phyloP scores from a whole-genome alignment of 2,329 filamentous ascomycete genomes.

The Paracoccidioides brasiliensis region DNA sequence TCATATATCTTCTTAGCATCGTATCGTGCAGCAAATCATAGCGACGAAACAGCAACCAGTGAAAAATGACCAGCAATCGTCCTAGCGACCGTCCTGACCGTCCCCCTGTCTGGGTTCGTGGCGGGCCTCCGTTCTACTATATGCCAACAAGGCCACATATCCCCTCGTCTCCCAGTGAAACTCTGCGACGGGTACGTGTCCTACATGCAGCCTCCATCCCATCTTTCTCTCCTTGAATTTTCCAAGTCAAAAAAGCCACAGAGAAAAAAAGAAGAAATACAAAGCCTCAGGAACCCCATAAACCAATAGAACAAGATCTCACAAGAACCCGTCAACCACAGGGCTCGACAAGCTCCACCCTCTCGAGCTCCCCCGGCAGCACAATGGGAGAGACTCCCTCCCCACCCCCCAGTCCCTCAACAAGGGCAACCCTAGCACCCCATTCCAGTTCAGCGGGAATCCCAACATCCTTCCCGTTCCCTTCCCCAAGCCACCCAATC shows the following conservation, averaged over 20 bases:
- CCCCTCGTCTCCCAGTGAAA: not conserved
- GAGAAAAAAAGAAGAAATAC: not conserved
- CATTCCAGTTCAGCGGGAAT: too few species aligned
- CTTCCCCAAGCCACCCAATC: conserved; percentile 8
- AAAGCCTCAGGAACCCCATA: not conserved
- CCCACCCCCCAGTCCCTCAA: not conserved
- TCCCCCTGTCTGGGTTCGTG: conserved; percentile 12
- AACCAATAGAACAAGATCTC: not conserved
- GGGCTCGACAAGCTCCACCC: conserved; percentile 18
- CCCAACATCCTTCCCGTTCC: conserved; percentile 10
- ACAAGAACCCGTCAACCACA: conserved; percentile 5
- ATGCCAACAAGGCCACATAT: conserved; percentile 2
- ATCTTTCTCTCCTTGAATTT: not conserved
- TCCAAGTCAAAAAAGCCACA: not conserved
- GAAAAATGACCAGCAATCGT: conserved; percentile 2
- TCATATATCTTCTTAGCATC: too few species aligned
- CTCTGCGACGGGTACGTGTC: conserved; percentile 6
- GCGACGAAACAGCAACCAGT: not conserved
- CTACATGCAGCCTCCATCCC: not conserved
- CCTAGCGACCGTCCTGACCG: conserved; percentile 11
- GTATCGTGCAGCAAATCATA: too few species aligned
- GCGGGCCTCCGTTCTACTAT: conserved; percentile 11
- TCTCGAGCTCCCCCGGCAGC: conserved; percentile 8
- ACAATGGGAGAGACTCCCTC: conserved; percentile 4
- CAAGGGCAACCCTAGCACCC: not conserved